These are phyloP conservation scores for Metschnikowia kunwiensis DNA, from an alignment of 805 yeast species.

Conservation along the genomic window DNA sequence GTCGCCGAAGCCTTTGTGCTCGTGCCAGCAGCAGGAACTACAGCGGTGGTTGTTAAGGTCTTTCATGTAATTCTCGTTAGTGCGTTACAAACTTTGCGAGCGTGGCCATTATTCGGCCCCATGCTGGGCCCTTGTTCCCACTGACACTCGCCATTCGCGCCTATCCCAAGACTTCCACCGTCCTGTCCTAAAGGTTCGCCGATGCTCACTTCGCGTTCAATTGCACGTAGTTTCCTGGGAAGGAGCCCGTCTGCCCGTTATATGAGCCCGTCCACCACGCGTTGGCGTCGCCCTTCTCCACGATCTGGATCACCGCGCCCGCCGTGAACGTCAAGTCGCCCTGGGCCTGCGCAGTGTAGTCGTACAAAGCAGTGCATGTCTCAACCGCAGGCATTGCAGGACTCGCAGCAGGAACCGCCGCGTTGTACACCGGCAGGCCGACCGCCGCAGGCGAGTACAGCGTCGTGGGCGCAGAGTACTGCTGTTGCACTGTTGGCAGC, in stretches of 20 bases:
- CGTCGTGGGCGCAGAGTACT: constrained; percentile 24
- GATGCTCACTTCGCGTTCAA: constrained; percentile 34
- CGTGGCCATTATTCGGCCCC: too few relatives aligned
- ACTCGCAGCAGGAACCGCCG: constrained; percentile 22
- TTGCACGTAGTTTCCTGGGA: constrained; percentile 96
- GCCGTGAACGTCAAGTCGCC: constrained; percentile 89
- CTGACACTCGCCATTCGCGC: too few relatives aligned
- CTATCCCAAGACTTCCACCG: too few relatives aligned
- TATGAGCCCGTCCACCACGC: constrained; percentile 98
- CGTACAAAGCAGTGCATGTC: constrained; percentile 86
- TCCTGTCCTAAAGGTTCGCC: too few relatives aligned
- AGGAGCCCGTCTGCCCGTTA: constrained; percentile 84
- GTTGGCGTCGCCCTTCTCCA: constrained; percentile 81
- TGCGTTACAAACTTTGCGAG: too few relatives aligned
- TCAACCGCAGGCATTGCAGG: constrained; percentile 35
- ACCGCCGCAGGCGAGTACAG: constrained; percentile 14
- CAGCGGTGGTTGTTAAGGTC: too few relatives aligned
- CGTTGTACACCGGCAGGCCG: constrained; percentile 19
- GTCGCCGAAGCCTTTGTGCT: too few relatives aligned
- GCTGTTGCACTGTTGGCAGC: constrained; percentile 16
- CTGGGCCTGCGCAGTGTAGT: constrained; percentile 86
- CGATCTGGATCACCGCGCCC: constrained; percentile 80
- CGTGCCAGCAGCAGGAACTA: too few relatives aligned
- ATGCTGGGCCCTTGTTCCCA: too few relatives aligned
- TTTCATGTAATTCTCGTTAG: too few relatives aligned